These are phyloP conservation scores for Pichia californica DNA, from an alignment of 805 yeast species.

Conservation along the genomic window DNA sequence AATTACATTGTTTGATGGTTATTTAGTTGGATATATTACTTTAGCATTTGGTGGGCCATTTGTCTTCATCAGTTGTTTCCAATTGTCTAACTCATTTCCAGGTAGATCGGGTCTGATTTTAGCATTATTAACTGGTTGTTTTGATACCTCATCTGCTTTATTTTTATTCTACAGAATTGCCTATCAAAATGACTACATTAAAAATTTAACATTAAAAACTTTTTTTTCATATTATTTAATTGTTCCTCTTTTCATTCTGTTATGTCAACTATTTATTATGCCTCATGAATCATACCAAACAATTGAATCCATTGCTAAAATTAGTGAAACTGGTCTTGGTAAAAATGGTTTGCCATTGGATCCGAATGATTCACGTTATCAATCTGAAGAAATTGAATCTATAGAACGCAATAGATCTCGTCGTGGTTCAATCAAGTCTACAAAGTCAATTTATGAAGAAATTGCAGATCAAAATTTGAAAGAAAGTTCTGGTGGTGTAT, in stretches of 20 bases:
- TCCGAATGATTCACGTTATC: constrained; percentile 35
- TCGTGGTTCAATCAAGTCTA: constrained; percentile 32
- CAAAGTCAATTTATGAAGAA: constrained; percentile 58
- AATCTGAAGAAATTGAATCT: constrained; percentile 13
- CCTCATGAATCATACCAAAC: constrained; percentile 73
- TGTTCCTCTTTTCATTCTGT: constrained; percentile 71
- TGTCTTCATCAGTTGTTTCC: constrained; percentile 85
- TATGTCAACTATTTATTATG: constrained; percentile 75
- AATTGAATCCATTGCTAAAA: constrained; percentile 57
- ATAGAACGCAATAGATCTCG: constrained; percentile 23
- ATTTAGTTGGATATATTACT: constrained; percentile 63
- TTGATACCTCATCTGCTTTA: constrained; percentile 87
- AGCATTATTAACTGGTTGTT: constrained; percentile 87
- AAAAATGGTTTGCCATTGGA: constrained; percentile 58
- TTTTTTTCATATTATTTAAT: constrained; percentile 65
- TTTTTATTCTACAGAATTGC: constrained; percentile 66
- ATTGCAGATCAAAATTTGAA: constrained; percentile 53
- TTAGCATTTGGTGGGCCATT: constrained; percentile 93
- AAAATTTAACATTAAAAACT: constrained; percentile 37
- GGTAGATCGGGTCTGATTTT: constrained; percentile 71
- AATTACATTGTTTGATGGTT: constrained; percentile 46
- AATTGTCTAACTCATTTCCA: constrained; percentile 83
- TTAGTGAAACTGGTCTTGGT: constrained; percentile 67
- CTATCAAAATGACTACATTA: constrained; percentile 40
- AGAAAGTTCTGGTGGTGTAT: constrained; percentile 56